Evolutionary conservation across 176 grass and related monocot species (phyloP), one percentile per base, ranked within the genome.

Genomic region (Aegilops tauschii): DNA sequence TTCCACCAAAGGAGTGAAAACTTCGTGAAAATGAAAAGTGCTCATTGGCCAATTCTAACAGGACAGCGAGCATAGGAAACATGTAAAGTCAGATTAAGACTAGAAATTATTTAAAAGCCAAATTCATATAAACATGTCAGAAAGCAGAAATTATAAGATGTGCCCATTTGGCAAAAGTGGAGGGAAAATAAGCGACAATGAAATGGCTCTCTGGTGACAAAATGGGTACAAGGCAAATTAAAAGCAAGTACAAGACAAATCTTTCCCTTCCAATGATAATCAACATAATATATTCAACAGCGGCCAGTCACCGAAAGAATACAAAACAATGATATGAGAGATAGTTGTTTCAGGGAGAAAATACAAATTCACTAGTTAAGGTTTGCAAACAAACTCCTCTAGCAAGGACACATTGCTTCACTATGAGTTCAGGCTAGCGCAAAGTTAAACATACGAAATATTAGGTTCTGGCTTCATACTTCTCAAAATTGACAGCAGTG

Each of bases 401-500:
- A 79, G 16, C 31, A 73, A 80, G 28, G 34, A 62, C 35, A 42
- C 47, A 61, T 63, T 70, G 39, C 71, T 78, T 63, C 9, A 30
- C 29, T 30, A 37, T 29, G 58, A 86, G 39, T 78, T 30, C 62
- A 86, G 82, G 16, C 37, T 32, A 77, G 13, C 23, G 18, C 6
- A 42, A 20, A 61, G 21, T 84, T 30, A 65, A 8, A 0, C 18
- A 68, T 83, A 84, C 34, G 49, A 67, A 36, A 82, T 8, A 12
- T 71, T 49, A 84, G 30, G 21, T 79, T 42, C 20, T 83, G 75
- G 58, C 12, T 87, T 35, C 69, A 75, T 69, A 73, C 42, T 29
- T 52, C 21, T 36, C 7, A 84, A 80, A 62, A 84, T 61, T 83
- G 61, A 84, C 61, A 84, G 61, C 16, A 0, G 44, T 68, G 35